These are phyloP conservation scores for Saccharomycopsis babjevae DNA, from an alignment of 805 yeast genomes.

Conservation along the genomic window DNA sequence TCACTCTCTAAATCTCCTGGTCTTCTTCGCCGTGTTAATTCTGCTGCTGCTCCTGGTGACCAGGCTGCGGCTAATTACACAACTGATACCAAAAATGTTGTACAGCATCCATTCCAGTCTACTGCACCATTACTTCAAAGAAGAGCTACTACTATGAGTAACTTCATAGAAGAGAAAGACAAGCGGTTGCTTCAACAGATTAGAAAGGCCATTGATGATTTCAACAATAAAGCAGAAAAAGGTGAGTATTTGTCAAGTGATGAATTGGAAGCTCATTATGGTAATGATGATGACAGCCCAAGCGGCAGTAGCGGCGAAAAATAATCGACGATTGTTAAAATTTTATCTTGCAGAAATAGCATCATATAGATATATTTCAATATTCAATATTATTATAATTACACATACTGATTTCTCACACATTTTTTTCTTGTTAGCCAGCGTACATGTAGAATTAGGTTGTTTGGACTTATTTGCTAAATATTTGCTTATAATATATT, in stretches of 20 bases:
- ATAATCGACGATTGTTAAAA: too few relatives aligned
- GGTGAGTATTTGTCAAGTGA: slow-evolving; percentile 39
- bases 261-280: slow-evolving; percentile 43
- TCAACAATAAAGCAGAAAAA: slow-evolving; percentile 18
- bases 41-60: background rate
- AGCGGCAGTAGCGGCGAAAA: background rate
- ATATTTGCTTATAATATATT: too few relatives aligned
- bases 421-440: too few relatives aligned
- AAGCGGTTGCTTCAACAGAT: slow-evolving; percentile 32
- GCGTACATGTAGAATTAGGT: too few relatives aligned
- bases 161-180: slow-evolving; percentile 18
- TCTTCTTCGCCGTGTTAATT: background rate
- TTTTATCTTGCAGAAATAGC: background rate
- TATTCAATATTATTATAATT: background rate
- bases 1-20: background rate
- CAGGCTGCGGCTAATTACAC: background rate
- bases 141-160: slow-evolving; percentile 19
- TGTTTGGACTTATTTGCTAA: too few relatives aligned
- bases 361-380: background rate
- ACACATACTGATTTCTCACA: too few relatives aligned
- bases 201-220: slow-evolving; percentile 32
- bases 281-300: slow-evolving; percentile 4
- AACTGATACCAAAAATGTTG: background rate
- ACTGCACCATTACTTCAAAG: slow-evolving; percentile 6
- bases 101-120: background rate